Percentiles rank a stretch among this genome's conserved stretches.
Conservation (phyloP, 306 rosid species). For the Astragalus glycyphyllos region DNA sequence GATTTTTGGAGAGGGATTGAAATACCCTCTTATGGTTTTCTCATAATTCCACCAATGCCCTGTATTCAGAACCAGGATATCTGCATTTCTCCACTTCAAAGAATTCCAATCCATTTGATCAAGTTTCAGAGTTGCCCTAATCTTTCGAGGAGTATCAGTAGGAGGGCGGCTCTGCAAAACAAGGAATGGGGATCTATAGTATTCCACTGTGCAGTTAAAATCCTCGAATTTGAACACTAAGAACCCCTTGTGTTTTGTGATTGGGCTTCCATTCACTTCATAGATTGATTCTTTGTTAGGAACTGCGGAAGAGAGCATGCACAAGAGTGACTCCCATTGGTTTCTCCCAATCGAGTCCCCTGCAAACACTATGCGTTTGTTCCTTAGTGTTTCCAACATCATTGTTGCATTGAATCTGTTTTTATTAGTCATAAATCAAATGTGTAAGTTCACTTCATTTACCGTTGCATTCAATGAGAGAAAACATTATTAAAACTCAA, state of each 20-base stretch:
- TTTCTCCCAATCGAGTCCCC: conserved; percentile 95
- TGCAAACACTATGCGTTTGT: conserved; percentile 78
- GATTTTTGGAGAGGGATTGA: no score
- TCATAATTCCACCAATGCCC: conserved; percentile 97
- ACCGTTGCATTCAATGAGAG: no score
- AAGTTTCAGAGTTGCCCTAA: conserved; percentile 69
- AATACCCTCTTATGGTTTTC: conserved; percentile 90
- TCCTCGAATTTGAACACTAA: conserved; percentile 80
- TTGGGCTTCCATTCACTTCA: conserved; percentile 77
- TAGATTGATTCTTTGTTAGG: conserved; percentile 69
- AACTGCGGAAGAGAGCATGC: conserved; percentile 83
- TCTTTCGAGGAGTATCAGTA: conserved; percentile 50
- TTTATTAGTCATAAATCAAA: conserved; percentile 3
- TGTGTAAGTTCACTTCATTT: conserved; percentile 11
- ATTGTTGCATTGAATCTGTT: conserved; percentile 74
- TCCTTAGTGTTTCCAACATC: conserved; percentile 73
- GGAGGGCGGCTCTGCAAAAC: conserved; percentile 86
- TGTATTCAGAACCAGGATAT: conserved; percentile 75
- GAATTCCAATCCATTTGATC: conserved; percentile 91
- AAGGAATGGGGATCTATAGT: conserved; percentile 87
- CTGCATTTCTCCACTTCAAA: conserved; percentile 78
- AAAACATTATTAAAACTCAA: no score
- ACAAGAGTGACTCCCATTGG: conserved; percentile 91
- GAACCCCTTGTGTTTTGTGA: conserved; percentile 90
- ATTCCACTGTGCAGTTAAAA: conserved; percentile 79